Base-by-base conservation (phyloP, 352 stramenopile species). In the Pythium chondricola region DNA sequence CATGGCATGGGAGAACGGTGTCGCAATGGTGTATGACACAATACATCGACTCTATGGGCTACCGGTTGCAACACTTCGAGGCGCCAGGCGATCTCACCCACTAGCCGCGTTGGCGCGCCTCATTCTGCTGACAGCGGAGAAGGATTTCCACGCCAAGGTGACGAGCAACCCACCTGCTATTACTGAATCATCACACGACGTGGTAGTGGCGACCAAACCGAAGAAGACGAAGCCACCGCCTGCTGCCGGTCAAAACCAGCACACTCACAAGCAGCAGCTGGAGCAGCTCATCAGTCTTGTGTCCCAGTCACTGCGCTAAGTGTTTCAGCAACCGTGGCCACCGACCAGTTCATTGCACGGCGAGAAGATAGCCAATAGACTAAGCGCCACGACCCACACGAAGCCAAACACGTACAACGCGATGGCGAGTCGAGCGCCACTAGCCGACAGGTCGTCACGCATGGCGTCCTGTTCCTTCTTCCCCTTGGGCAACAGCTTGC, bases 301-400 rank as follows among this genome's bases (percentile, higher is more conserved):
- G 22, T 67, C 79, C 43, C 43, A 58, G 18, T 61, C 52, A 6
- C 53, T 67, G n/a, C 29, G 2, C 18, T 57, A 18, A 57, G 24
- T 20, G 5, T 9, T 18, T 27, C 2, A 43, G 42, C 81, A 92
- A 2, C 81, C 78, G 11, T 58, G 50, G 16, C 81, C 81, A 17
- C 81, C 81, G 0, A 90, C 81, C 5, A 92, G 52, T 4, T 69
- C 55, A 44, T 76, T 69, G 35, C 81, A 92, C 0, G 81, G 81
- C 27, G 61, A 48, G 2, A 73, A 48, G n/a, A 92, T 71, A 3
- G 81, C 81, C 8, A 92, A 40, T 20, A 90, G 36, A 56, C 74
- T 92, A 16, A 88, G 48, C 20, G 65, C 50, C 1, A 69, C 54
- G 20, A 88, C 74, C 81, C 78, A 92, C 17, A 81, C 36, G 31